Conservation (phyloP, 2,329 filamentous ascomycete genomes). For the Lizonia empirigonia region DNA sequence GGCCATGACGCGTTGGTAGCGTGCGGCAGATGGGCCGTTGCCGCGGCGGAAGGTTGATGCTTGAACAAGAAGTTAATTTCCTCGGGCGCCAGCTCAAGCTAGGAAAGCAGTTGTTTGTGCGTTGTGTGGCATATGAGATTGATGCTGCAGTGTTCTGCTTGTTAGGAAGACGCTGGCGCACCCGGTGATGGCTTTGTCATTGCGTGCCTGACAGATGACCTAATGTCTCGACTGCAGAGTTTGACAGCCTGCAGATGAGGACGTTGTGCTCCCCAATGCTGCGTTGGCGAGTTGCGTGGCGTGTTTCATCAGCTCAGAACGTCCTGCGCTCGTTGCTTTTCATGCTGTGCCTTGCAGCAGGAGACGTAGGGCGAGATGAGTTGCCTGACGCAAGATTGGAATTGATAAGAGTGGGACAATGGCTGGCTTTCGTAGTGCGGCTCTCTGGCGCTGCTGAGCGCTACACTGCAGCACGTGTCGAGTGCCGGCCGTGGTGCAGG, state of each 20-base stretch:
- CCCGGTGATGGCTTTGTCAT: constrained; percentile 7
- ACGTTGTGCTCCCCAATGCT: constrained; percentile 25
- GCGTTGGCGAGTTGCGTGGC: constrained; percentile 22
- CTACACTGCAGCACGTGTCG: constrained; percentile 8
- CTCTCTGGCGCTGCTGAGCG: constrained; percentile 1
- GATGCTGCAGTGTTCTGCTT: constrained; percentile 25
- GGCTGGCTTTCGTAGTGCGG: constrained; percentile 2
- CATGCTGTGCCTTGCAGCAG: constrained; percentile 25
- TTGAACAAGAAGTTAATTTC: constrained; percentile 15
- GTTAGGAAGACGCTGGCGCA: constrained; percentile 14
- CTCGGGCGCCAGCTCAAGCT: constrained; percentile 6
- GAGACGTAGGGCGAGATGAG: constrained; percentile 22
- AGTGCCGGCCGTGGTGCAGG: background rate
- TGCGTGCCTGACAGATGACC: constrained; percentile 22
- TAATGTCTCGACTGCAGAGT: constrained; percentile 20
- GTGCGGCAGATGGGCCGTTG: constrained; percentile 28
- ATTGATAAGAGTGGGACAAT: constrained; percentile 8
- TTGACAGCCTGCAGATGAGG: constrained; percentile 9
- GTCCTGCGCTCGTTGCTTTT: constrained; percentile 15
- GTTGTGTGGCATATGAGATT: background rate
- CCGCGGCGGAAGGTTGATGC: constrained; percentile 28
- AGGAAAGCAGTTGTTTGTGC: constrained; percentile 2
- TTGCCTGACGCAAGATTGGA: constrained; percentile 5
- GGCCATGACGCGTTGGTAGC: constrained; percentile 20
- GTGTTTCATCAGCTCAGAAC: constrained; percentile 27